These are phyloP conservation scores for Claviceps humidiphila DNA, from an alignment of 2,329 filamentous ascomycete genomes.

Conservation along the genomic window DNA sequence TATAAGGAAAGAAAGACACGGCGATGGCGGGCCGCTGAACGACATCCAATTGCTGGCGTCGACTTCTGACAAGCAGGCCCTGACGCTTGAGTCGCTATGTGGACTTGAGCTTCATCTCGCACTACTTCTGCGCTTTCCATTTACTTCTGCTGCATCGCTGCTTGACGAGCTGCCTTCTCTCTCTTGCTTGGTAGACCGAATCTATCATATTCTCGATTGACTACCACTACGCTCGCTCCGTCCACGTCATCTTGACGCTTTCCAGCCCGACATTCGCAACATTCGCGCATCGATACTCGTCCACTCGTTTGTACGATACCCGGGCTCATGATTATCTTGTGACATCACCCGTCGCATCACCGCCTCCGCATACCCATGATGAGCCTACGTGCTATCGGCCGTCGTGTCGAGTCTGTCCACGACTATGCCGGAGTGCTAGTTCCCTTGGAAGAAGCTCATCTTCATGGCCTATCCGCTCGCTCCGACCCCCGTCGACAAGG, in stretches of 20 bases:
- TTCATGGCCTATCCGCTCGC: constrained; percentile 40
- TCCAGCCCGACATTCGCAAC: too few species aligned
- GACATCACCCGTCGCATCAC: background rate
- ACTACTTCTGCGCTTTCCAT: too few species aligned
- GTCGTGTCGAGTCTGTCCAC: constrained; percentile 31
- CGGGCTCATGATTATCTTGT: background rate
- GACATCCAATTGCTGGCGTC: background rate
- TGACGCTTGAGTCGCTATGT: background rate
- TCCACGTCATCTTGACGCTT: too few species aligned
- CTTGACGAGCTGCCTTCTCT: too few species aligned
- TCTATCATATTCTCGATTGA: too few species aligned
- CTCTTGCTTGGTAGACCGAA: too few species aligned
- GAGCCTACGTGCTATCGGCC: constrained; percentile 18
- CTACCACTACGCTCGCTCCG: too few species aligned
- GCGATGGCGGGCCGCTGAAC: background rate
- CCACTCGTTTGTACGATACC: background rate
- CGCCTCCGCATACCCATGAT: constrained; percentile 9
- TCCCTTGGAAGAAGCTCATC: constrained; percentile 40
- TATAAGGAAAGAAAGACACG: too few species aligned
- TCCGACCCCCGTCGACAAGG: constrained; percentile 19
- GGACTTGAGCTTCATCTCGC: background rate
- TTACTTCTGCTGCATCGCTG: too few species aligned
- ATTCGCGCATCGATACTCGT: too few species aligned
- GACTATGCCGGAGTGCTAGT: constrained; percentile 39
- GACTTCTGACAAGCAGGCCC: background rate